Evolutionary conservation across 1,284 basidiomycete species (phyloP).

Genomic region (Ganoderma lucidum): DNA sequence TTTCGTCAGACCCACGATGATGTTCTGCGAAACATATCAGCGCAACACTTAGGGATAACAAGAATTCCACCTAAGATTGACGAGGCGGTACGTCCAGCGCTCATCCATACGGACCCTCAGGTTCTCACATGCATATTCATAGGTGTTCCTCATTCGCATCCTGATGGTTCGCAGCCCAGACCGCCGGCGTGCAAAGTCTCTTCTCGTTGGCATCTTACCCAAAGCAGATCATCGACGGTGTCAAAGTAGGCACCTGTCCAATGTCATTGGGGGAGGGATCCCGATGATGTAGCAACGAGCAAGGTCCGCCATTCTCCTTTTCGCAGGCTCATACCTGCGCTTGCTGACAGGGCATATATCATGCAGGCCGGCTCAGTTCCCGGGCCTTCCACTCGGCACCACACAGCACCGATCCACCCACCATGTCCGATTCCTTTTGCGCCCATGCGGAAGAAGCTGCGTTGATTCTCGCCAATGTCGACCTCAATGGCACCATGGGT

Average conservation of each 20-base stretch:
- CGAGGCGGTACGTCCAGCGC: not conserved
- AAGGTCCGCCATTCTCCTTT: not conserved
- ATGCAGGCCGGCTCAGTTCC: not conserved
- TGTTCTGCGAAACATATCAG: not conserved
- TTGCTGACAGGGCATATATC: not conserved
- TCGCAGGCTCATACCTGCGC: not conserved
- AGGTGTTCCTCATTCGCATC: no score
- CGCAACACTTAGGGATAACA: not conserved
- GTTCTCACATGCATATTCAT: no score
- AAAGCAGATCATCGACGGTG: not conserved
- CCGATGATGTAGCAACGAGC: not conserved
- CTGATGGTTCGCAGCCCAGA: not conserved
- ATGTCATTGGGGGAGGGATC: not conserved
- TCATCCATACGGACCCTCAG: not conserved
- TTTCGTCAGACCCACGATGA: not conserved
- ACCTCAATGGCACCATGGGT: slow-evolving; percentile 3
- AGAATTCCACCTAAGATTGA: not conserved
- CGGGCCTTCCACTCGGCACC: not conserved
- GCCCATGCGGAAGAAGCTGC: not conserved
- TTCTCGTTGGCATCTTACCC: not conserved
- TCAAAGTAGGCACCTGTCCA: not conserved
- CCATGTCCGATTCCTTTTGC: not conserved
- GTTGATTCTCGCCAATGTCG: not conserved
- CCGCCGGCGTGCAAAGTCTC: not conserved
- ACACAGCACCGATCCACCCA: not conserved